A percentile compares a stretch with the other conserved stretches of the same genome.
These are phyloP conservation scores for Auriscalpium orientale DNA, from an alignment of 768 basidiomycete genomes.

Conservation along the genomic window DNA sequence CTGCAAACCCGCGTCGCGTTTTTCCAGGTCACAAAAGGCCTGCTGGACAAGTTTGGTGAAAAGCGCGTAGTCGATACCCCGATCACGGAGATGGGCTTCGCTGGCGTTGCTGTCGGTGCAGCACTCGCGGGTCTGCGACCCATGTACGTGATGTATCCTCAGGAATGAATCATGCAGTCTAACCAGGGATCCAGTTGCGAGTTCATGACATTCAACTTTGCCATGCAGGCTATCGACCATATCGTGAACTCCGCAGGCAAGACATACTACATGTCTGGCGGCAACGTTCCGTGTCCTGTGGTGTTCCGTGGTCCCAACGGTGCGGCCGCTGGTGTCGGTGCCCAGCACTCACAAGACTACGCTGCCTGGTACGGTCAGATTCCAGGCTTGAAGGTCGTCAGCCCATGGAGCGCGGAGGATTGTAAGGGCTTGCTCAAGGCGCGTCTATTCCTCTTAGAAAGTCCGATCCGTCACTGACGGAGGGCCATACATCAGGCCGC, in stretches of 20 bases:
- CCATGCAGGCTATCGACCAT: conserved; percentile 99
- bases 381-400: conserved; percentile 95
- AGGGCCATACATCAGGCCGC: conserved; percentile 50
- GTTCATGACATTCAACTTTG: conserved; percentile 99
- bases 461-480: not conserved
- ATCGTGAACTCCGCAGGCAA: conserved; percentile 99
- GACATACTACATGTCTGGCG: conserved; percentile 99
- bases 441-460: conserved; percentile 9
- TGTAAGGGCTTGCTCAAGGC: conserved; percentile 98
- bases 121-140: conserved; percentile 93
- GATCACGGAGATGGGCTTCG: conserved; percentile 98
- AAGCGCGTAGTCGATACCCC: conserved; percentile 96
- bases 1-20: too few relatives aligned
- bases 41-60: conserved; percentile 98
- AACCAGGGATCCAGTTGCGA: conserved; percentile 61
- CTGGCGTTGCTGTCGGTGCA: conserved; percentile 91
- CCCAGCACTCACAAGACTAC: conserved; percentile 98
- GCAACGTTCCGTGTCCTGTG: conserved; percentile 96
- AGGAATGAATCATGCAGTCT: conserved; percentile 4
- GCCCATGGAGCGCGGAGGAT: conserved; percentile 97
- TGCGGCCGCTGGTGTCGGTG: conserved; percentile 92
- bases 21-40: conserved; percentile 87
- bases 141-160: conserved; percentile 43
- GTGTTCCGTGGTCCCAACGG: conserved; percentile 99
- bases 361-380: conserved; percentile 91